Evolutionary conservation across 345 rosid species (phyloP), one percentile per base, ranked within the genome.

Genomic region (Populus davidiana): DNA sequence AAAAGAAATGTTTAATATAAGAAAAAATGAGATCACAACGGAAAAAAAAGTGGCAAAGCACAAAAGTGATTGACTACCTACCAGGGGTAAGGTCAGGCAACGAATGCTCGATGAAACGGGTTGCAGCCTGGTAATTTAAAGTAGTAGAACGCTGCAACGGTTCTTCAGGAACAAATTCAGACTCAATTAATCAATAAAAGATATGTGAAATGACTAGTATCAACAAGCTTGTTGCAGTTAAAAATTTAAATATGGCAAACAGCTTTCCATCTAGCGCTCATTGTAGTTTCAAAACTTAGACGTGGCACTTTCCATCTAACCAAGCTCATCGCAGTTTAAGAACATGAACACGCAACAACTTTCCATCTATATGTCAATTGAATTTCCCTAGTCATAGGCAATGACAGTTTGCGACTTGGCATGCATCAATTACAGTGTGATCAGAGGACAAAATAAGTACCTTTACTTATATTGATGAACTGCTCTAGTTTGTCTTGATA

Each of bases 31-130:
- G 66, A 77, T 73, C 1, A 39, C 31, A 70, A 79, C 2, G 23
- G 72, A 49, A 72, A 27, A 35, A 44, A 0, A 38, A 61, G 71
- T 11, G 67, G 11, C 41, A 43, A 49, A 38, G 23, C 59, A 68
- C 35, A 64, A 78, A 61, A 77, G n/a, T n/a, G 67, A 47, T 71
- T 17, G 67, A 79, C 25, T 41, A 72, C 86, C 49, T 86, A 96
- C 98, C 90, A 14, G 92, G 81, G 23, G 94, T 90, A 67, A 96
- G 98, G 80, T 89, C 91, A 49, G 97, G 94, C 81, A 96, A 86
- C 41, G 98, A 92, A 86, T 94, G 97, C 76, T 89, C 90, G 21
- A 96, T 94, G 86, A 96, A 88, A 67, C 97, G 98, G 64, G 94
- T 86, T 16, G 99, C 92, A 61, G 97, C 99, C 75, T 77, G 94